Base-by-base conservation (phyloP, 495 filamentous ascomycete species). In the Aspergillus sclerotiicarbonarius region DNA sequence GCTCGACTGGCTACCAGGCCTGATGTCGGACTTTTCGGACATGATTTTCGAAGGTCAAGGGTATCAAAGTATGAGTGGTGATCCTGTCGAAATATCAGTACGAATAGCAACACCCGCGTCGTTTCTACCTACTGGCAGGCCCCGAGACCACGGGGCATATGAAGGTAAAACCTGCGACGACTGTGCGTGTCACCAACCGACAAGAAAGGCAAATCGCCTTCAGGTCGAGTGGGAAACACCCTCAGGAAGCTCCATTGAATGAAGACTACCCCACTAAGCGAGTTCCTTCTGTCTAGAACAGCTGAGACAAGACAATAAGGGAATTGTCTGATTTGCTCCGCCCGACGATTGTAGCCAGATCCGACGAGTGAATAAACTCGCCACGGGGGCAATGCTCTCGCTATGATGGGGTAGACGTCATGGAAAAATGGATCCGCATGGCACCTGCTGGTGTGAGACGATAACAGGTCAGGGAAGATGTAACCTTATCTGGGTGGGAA, bases 1-100 rank as follows among this genome's bases (percentile, higher is more conserved):
- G 29, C 47, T 50, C 1, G 47, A 50, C 47, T 50, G 25, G 47
- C 47, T 50, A n/a, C 47, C 32, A 13, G 47, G 31, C 16, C 47
- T 29, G 8, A 33, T 50, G 8, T 50, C 47, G 4, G 47, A 13
- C 10, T 50, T 50, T 32, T 50, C 47, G 4, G 47, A 50, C 47
- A 50, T 50, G 1, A 12, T 32, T 6, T 29, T 25, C 8, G 47
- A 16, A 33, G 6, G 6, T 50, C 15, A 3, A 6, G 13, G 37
- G 37, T 12, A n/a, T n/a, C 37, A n/a, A 15, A n/a, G 37, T 15
- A n/a, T n/a, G 37, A 6, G 37, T 12, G 13, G n/a, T 50, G 12
- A 31, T 32, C 4, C 5, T 32, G 7, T 50, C 13, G 8, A 1
- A 8, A 31, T 4, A 49, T 30, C 46, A 49, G 15, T 30, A 7